phyloP scores from a whole-genome alignment of 78 protist species.

The Dictyostelium purpureum region DNA sequence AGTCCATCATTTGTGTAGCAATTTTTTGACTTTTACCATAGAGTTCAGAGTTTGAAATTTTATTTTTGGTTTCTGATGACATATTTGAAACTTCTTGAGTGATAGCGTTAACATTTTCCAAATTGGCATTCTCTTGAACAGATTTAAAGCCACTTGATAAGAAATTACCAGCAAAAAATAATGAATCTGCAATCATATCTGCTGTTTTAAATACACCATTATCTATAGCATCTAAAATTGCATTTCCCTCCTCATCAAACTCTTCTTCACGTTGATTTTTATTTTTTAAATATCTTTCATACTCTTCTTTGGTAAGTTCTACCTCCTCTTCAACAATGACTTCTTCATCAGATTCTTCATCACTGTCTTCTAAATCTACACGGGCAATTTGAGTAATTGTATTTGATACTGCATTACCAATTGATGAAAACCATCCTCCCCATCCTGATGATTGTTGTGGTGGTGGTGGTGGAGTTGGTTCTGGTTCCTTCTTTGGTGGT shows the following conservation, averaged over 20 bases:
- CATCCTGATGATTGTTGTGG: constrained; percentile 29
- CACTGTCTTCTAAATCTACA: constrained; percentile 23
- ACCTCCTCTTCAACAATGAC: constrained; percentile 16
- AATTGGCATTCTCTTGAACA: constrained; percentile 59
- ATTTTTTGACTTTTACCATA: constrained; percentile 63
- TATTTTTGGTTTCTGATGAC: constrained; percentile 43
- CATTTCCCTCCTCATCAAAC: constrained; percentile 7
- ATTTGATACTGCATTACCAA: constrained; percentile 63
- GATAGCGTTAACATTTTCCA: constrained; percentile 59
- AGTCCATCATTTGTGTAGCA: constrained; percentile 55
- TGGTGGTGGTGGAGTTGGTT: constrained; percentile 8
- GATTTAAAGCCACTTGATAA: constrained; percentile 63
- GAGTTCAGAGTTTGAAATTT: constrained; percentile 62
- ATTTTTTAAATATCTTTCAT: neutral
- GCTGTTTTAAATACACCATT: constrained; percentile 73
- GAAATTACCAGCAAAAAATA: constrained; percentile 44
- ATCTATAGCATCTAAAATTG: constrained; percentile 37
- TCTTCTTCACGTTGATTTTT: neutral
- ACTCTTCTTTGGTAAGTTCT: neutral
- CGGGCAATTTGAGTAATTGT: constrained; percentile 37
- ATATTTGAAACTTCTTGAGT: constrained; percentile 43
- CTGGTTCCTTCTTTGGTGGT: neutral
- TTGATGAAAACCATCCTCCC: constrained; percentile 76
- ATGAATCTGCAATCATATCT: constrained; percentile 69
- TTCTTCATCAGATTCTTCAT: constrained; percentile 19